Evolutionary conservation across 805 yeast species (phyloP).

Genomic region (Metschnikowia cerradonensis): DNA sequence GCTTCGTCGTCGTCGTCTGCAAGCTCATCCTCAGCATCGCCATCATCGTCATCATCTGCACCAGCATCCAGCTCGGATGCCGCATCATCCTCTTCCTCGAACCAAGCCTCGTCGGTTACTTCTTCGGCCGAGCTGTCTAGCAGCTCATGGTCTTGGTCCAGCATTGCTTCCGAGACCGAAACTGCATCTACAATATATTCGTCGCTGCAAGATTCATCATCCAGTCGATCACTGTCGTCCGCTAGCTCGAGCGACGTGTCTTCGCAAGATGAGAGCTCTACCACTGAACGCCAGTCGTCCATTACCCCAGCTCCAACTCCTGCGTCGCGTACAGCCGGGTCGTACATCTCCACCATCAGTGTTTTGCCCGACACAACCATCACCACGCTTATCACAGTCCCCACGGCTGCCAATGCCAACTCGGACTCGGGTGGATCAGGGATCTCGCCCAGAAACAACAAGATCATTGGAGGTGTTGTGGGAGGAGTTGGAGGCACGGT

Average conservation of each 20-base stretch:
- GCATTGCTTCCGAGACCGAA: slow-evolving; percentile 4
- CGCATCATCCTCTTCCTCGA: slow-evolving; percentile 10
- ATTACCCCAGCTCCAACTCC: slow-evolving; percentile 7
- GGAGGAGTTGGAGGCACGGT: slow-evolving; percentile 45
- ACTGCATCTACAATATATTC: slow-evolving; percentile 9
- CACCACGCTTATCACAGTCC: slow-evolving; percentile 37
- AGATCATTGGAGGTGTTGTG: slow-evolving; percentile 43
- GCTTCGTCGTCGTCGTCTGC: slow-evolving; percentile 11
- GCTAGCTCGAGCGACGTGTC: slow-evolving; percentile 2
- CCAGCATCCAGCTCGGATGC: slow-evolving; percentile 10
- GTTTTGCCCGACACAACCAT: slow-evolving; percentile 33
- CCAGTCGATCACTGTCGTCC: slow-evolving; percentile 3
- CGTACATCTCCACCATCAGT: slow-evolving; percentile 19
- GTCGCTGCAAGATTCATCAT: slow-evolving; percentile 3
- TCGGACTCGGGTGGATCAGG: slow-evolving; percentile 6
- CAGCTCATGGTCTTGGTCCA: slow-evolving; percentile 17
- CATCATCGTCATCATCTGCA: slow-evolving; percentile 9
- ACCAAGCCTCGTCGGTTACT: slow-evolving; percentile 22
- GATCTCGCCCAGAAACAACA: slow-evolving; percentile 19
- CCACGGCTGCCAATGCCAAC: slow-evolving; percentile 27
- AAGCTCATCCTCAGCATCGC: slow-evolving; percentile 9
- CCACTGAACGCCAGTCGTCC: not conserved
- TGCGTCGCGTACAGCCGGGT: slow-evolving; percentile 3
- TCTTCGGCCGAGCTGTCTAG: slow-evolving; percentile 16
- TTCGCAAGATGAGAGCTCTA: not conserved